phyloP scores from a whole-genome alignment of 768 basidiomycete genomes.

The Kwoniella pini region DNA sequence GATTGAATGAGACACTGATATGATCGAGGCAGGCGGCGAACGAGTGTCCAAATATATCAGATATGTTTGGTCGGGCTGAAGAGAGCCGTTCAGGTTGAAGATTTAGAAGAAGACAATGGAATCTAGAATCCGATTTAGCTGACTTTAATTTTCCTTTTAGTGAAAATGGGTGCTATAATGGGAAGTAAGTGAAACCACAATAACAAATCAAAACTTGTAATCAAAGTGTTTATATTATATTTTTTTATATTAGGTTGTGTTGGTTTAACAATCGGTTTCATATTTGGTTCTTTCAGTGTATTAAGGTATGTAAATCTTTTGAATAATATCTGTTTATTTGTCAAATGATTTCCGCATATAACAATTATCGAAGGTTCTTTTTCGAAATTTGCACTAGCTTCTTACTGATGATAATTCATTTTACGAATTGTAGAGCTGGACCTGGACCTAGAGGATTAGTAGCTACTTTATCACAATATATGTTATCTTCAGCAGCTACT shows the following conservation, averaged over 20 bases:
- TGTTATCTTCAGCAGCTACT: conserved; percentile 96
- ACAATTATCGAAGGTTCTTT: too few species aligned
- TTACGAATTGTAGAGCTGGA: conserved; percentile 65
- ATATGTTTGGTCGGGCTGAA: too few species aligned
- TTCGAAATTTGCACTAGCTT: background rate
- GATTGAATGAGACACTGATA: background rate
- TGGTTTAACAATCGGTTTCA: conserved; percentile 93
- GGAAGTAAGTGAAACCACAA: conserved; percentile 49
- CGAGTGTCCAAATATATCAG: too few species aligned
- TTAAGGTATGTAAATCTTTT: conserved; percentile 64
- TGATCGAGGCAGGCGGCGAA: background rate
- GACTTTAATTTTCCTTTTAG: conserved; percentile 29
- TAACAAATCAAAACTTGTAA: too few species aligned
- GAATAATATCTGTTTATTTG: too few species aligned
- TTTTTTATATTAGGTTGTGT: conserved; percentile 56
- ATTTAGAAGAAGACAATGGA: too few species aligned
- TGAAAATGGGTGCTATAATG: conserved; percentile 55
- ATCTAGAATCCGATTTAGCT: too few species aligned
- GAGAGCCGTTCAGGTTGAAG: too few species aligned
- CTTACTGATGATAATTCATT: background rate
- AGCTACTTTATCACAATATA: conserved; percentile 93
- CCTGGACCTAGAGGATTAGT: conserved; percentile 86
- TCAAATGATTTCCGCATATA: too few species aligned
- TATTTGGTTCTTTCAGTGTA: conserved; percentile 92
- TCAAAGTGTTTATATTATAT: too few species aligned